phyloP scores from a whole-genome alignment of 1,139 yeast genomes.

The Pneumocystis wakefieldiae region DNA sequence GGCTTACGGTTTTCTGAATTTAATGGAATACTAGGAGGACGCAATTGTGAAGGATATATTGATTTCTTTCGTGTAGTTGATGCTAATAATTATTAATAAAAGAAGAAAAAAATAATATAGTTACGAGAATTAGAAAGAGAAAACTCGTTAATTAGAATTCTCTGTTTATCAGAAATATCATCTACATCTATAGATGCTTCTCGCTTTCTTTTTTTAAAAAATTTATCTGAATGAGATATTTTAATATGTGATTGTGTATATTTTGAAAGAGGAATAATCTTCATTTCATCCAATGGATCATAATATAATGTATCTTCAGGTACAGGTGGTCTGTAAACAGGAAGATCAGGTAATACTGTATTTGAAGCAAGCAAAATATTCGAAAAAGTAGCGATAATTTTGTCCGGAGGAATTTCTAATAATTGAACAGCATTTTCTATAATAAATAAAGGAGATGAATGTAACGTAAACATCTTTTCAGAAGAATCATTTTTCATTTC shows the following conservation, averaged over 20 bases:
- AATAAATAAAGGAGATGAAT: constrained; percentile 5
- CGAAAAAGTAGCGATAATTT: constrained; percentile 5
- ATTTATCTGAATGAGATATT: background rate
- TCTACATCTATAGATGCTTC: background rate
- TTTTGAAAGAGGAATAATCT: constrained; percentile 4
- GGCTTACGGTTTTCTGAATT: constrained; percentile 69
- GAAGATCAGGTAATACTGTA: constrained; percentile 8
- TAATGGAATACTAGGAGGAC: constrained; percentile 64
- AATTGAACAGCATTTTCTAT: constrained; percentile 4
- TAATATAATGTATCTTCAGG: constrained; percentile 5
- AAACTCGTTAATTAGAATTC: background rate
- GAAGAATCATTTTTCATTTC: background rate
- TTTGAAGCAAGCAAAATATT: background rate
- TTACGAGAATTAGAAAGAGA: background rate
- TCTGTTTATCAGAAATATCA: background rate
- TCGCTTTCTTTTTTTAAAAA: constrained; percentile 3
- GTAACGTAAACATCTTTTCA: background rate
- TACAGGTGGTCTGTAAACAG: constrained; percentile 9
- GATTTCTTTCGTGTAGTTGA: constrained; percentile 2
- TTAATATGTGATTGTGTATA: constrained; percentile 3
- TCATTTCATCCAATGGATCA: constrained; percentile 2
- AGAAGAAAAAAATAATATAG: background rate
- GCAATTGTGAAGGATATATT: constrained; percentile 23
- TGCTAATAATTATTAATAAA: background rate
- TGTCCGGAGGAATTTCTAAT: constrained; percentile 6